Evolutionary conservation across 2,329 filamentous ascomycete genomes (phyloP).

Genomic region (Xylariaceae sp.): DNA sequence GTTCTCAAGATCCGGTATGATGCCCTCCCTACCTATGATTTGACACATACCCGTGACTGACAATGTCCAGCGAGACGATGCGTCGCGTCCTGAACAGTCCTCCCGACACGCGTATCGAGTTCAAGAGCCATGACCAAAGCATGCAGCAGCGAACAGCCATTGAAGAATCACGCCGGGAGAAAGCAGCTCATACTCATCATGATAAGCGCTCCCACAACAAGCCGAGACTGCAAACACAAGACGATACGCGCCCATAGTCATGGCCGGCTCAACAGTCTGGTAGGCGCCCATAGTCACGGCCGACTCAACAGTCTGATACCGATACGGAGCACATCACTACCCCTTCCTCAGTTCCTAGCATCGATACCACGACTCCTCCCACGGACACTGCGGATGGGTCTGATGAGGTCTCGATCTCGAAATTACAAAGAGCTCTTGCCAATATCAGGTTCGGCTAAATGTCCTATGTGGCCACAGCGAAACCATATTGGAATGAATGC

Average conservation of each 20-base stretch:
- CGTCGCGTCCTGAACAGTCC: slow-evolving; percentile 84
- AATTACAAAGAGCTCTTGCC: too few relatives aligned
- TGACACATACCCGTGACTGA: slow-evolving; percentile 10
- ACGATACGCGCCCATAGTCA: slow-evolving; percentile 23
- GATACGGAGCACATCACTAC: too few relatives aligned
- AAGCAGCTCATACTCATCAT: slow-evolving; percentile 44
- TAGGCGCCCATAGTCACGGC: slow-evolving; percentile 18
- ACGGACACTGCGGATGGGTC: too few relatives aligned
- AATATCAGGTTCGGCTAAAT: too few relatives aligned
- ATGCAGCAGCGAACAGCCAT: slow-evolving; percentile 87
- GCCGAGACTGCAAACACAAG: slow-evolving; percentile 18
- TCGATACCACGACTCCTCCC: too few relatives aligned
- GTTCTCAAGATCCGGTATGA: slow-evolving; percentile 92
- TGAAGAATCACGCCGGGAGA: slow-evolving; percentile 86
- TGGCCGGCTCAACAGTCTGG: slow-evolving; percentile 8
- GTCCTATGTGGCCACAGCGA: too few relatives aligned
- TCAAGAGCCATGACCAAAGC: slow-evolving; percentile 93
- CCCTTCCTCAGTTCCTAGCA: too few relatives aligned
- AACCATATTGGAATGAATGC: too few relatives aligned
- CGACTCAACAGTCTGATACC: slow-evolving; percentile 11
- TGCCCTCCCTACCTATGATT: neutral
- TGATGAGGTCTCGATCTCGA: too few relatives aligned
- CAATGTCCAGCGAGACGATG: slow-evolving; percentile 70
- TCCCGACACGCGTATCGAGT: slow-evolving; percentile 81
- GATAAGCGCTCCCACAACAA: slow-evolving; percentile 27